phyloP scores from a whole-genome alignment of 2,329 filamentous ascomycete genomes.

The Alternaria brassicae region DNA sequence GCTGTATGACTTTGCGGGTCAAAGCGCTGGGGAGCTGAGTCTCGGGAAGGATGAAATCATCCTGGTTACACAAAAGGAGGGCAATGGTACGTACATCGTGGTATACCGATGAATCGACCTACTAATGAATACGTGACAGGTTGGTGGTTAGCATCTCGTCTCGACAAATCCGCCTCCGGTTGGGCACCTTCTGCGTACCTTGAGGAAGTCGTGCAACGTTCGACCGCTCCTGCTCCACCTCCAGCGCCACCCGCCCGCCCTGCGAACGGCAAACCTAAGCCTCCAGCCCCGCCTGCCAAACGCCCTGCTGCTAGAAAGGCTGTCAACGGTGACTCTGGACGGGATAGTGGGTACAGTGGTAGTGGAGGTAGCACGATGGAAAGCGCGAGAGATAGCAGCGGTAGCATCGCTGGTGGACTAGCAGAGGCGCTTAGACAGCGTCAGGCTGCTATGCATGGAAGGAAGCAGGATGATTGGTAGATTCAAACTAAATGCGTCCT shows the following conservation, averaged over 20 bases:
- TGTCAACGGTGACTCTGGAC: conserved; percentile 62
- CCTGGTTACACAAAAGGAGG: conserved; percentile 91
- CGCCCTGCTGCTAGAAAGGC: conserved; percentile 78
- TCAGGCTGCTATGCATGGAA: conserved; percentile 58
- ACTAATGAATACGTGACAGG: conserved; percentile 61
- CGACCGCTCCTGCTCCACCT: conserved; percentile 63
- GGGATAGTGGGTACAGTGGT: conserved; percentile 66
- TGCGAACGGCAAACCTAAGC: conserved; percentile 72
- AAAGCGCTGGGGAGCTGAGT: conserved; percentile 83
- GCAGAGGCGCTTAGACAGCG: conserved; percentile 59
- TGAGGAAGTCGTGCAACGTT: conserved; percentile 70
- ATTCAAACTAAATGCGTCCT: neutral
- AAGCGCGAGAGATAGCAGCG: conserved; percentile 50
- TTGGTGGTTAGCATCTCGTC: conserved; percentile 92
- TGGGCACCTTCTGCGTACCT: conserved; percentile 96
- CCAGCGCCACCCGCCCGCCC: conserved; percentile 63
- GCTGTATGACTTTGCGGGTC: conserved; percentile 88
- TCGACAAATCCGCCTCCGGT: conserved; percentile 73
- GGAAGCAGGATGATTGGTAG: conserved; percentile 48
- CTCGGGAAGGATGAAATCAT: conserved; percentile 82
- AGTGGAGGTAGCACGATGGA: conserved; percentile 49
- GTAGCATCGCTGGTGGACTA: conserved; percentile 58
- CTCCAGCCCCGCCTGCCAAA: conserved; percentile 81
- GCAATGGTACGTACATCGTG: conserved; percentile 73
- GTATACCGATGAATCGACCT: neutral